Evolutionary conservation across 2,329 filamentous ascomycete species (phyloP), one percentile per base, ranked within the genome.

Genomic region (Calonectria pseudoturangicola): DNA sequence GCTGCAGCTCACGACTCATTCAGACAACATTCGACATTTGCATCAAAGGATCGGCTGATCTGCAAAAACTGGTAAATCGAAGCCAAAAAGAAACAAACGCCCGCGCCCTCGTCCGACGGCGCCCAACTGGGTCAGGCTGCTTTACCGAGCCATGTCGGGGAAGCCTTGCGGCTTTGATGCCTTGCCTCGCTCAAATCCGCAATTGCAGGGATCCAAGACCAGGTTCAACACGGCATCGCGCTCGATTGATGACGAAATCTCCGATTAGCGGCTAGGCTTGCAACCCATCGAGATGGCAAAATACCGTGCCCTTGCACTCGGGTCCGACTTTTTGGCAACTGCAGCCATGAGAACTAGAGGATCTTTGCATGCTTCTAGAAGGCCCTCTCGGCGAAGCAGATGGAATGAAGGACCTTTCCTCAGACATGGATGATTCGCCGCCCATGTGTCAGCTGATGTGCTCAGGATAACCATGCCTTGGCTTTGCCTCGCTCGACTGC

Each of bases 191-290:
- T 50, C 48, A 56, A 51, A 33, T 48, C 56, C 51, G 30, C 56
- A 51, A 27, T 33, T 43, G 60, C 70, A 71, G 65, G 70, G 72
- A 73, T 60, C 50, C 56, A 67, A 65, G 65, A 65, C 70, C 70
- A 33, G 70, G 69, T 67, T 68, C 45, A 28, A 66, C 68, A 62
- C 62, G 48, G 71, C 51, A 70, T 71, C 62, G 62, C 54, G 68
- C 73, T 73, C 67, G 71, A 72, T 70, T 70, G 60, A 75, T 75
- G 74, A 78, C 77, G 70, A 79, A 79, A 79, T 79, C 75, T 73
- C 77, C 77, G 77, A 79, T 79, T 78, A 79, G 77, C 73, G 77
- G 77, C 70, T 67, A 68, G 65, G 67, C 68, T 68, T 56, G 68
- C 68, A 68, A 63, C 56, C 41, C n/a, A 67, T 71, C 69, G 41